A percentile compares a stretch with the other conserved stretches of the same genome.
These are phyloP conservation scores for Syzygium grande DNA, from an alignment of 345 rosid species.

Conservation along the genomic window DNA sequence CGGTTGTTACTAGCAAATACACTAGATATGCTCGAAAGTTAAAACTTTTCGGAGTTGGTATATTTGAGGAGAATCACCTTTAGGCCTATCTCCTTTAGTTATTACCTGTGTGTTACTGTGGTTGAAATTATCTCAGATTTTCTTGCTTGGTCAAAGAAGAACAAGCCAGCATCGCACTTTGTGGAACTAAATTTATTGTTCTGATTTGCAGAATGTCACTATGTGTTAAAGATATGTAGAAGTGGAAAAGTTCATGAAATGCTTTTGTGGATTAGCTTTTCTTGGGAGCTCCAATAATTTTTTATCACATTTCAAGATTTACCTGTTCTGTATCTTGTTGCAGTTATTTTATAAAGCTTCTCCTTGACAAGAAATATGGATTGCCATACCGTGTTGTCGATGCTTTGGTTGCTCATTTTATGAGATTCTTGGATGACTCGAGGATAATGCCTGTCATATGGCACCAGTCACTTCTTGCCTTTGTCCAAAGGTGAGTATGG, in stretches of 20 bases:
- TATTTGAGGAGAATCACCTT: neutral
- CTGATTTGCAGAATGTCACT: neutral
- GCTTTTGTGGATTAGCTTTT: neutral
- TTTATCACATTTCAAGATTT: neutral
- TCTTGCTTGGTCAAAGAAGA: neutral
- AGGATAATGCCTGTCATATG: conserved; percentile 96
- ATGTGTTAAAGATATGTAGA: neutral
- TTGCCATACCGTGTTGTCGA: conserved; percentile 83
- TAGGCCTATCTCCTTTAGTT: neutral
- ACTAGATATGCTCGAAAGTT: neutral
- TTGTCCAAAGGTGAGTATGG: conserved; percentile 63
- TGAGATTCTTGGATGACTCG: conserved; percentile 67
- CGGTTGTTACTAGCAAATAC: neutral
- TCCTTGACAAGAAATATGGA: conserved; percentile 88
- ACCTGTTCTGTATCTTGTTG: conserved; percentile 1
- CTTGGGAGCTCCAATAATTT: neutral
- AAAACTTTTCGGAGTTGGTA: neutral
- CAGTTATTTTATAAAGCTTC: conserved; percentile 89
- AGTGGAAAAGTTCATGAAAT: neutral
- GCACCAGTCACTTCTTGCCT: conserved; percentile 94
- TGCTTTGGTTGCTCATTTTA: conserved; percentile 72
- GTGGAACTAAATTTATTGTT: neutral
- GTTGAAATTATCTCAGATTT: neutral
- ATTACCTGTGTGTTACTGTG: neutral
- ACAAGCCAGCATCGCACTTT: neutral